A percentile compares a stretch with the other conserved stretches of the same genome.
These are phyloP conservation scores for Forsythia viridissima DNA, from an alignment of 257 asterid species.

Conservation along the genomic window DNA sequence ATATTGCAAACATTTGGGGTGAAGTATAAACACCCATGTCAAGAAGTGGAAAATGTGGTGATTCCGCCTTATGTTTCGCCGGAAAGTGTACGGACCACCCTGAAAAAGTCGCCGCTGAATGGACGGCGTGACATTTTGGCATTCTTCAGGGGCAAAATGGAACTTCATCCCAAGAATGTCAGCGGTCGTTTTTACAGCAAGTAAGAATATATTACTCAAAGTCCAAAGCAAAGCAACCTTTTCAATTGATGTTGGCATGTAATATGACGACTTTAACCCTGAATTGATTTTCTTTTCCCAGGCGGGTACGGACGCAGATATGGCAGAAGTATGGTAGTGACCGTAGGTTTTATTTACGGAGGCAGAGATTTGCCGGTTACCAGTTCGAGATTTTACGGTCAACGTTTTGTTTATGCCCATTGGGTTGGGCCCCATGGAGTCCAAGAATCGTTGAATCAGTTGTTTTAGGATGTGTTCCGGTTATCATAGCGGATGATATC, in stretches of 20 bases:
- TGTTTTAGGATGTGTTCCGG: constrained; percentile 51
- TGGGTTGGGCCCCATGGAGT: constrained; percentile 68
- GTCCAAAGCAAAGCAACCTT: constrained; percentile 27
- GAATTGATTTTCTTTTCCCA: constrained; percentile 13
- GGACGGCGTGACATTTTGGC: constrained; percentile 72
- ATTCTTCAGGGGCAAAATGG: constrained; percentile 93
- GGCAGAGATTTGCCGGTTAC: constrained; percentile 72
- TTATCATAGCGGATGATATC: constrained; percentile 48
- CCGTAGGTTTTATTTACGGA: constrained; percentile 60
- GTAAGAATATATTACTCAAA: constrained; percentile 28
- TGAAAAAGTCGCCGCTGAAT: constrained; percentile 38
- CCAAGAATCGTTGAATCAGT: constrained; percentile 54
- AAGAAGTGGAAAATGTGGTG: constrained; percentile 72
- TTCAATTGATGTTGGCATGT: neutral
- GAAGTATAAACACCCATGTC: constrained; percentile 75
- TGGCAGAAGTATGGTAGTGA: constrained; percentile 59
- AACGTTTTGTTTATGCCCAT: constrained; percentile 59
- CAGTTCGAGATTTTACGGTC: constrained; percentile 78
- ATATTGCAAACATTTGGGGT: constrained; percentile 89
- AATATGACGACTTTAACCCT: neutral
- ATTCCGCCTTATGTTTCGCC: constrained; percentile 86
- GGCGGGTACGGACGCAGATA: constrained; percentile 72
- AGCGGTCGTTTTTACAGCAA: constrained; percentile 91
- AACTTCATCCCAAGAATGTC: constrained; percentile 79
- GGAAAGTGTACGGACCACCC: constrained; percentile 53